These are phyloP conservation scores for Globisporangium spinosum DNA, from an alignment of 352 stramenopile genomes.

Conservation along the genomic window DNA sequence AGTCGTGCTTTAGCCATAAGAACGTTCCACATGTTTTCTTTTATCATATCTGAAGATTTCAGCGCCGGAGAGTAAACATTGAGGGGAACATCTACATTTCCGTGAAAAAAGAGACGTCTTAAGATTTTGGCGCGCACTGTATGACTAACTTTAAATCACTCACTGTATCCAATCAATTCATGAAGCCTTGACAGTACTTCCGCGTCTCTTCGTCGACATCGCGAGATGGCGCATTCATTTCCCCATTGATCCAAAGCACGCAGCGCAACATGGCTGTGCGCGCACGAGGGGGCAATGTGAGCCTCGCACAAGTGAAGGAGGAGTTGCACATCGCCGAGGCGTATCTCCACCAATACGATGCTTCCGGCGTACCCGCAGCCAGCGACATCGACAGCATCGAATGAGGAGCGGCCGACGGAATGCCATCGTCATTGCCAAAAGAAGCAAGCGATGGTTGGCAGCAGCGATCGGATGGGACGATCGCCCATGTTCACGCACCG, in stretches of 20 bases:
- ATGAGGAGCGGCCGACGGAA: neutral
- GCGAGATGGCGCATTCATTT: neutral
- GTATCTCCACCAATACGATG: constrained; percentile 37
- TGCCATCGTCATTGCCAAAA: neutral
- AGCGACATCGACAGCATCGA: neutral
- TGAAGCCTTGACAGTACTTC: neutral
- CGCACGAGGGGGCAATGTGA: constrained; percentile 22
- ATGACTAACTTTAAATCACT: too few relatives aligned
- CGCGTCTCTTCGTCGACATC: constrained; percentile 18
- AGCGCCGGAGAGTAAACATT: too few relatives aligned
- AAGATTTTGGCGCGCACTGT: too few relatives aligned
- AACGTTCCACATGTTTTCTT: too few relatives aligned
- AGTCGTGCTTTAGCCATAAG: too few relatives aligned
- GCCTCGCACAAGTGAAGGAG: constrained; percentile 58
- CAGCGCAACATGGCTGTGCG: constrained; percentile 2
- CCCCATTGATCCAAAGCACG: neutral
- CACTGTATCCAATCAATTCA: neutral
- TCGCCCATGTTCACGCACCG: neutral
- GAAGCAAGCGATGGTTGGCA: neutral
- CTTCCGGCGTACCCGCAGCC: neutral
- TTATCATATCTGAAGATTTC: too few relatives aligned
- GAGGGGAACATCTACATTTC: too few relatives aligned
- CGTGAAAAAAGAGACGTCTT: too few relatives aligned
- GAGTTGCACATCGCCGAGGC: constrained; percentile 59
- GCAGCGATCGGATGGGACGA: neutral